Conservation (phyloP, 306 rosid genomes). For the Casuarina equisetifolia region DNA sequence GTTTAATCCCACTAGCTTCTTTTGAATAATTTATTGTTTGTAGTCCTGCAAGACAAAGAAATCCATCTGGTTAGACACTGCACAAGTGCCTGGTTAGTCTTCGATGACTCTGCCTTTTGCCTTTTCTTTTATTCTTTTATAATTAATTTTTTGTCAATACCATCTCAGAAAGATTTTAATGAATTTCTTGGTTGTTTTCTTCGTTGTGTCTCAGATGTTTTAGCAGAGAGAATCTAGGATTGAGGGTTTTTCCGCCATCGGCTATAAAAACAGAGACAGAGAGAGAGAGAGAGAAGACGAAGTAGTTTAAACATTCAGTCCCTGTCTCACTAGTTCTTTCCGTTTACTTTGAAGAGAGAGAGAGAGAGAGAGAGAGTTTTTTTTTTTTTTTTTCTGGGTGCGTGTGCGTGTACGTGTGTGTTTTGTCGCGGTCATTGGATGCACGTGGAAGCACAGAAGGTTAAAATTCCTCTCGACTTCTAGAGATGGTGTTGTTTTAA, state of each 20-base stretch:
- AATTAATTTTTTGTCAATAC: background rate
- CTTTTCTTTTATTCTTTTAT: background rate
- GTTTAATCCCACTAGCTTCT: slow-evolving; percentile 9
- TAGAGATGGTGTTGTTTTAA: slow-evolving; percentile 28
- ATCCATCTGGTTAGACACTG: slow-evolving; percentile 5
- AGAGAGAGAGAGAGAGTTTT: slow-evolving; percentile 18
- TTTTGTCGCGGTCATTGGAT: slow-evolving; percentile 50
- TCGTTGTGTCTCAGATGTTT: slow-evolving; percentile 25
- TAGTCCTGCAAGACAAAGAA: slow-evolving; percentile 30
- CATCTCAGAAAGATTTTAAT: background rate
- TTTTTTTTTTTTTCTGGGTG: slow-evolving; percentile 21
- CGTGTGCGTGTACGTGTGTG: slow-evolving; percentile 20
- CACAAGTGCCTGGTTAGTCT: slow-evolving; percentile 34
- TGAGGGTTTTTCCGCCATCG: slow-evolving; percentile 13
- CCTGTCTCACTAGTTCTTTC: slow-evolving; percentile 8
- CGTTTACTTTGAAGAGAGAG: slow-evolving; percentile 25
- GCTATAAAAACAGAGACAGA: background rate
- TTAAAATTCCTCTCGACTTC: slow-evolving; percentile 35
- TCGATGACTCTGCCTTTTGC: background rate
- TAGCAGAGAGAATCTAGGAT: slow-evolving; percentile 41
- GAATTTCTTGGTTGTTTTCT: background rate
- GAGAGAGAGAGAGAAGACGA: background rate
- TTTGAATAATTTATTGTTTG: slow-evolving; percentile 7
- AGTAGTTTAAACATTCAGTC: background rate
- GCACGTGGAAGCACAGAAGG: slow-evolving; percentile 59